Conservation (phyloP, 768 basidiomycete genomes). For the Phanerochaete sordida region DNA sequence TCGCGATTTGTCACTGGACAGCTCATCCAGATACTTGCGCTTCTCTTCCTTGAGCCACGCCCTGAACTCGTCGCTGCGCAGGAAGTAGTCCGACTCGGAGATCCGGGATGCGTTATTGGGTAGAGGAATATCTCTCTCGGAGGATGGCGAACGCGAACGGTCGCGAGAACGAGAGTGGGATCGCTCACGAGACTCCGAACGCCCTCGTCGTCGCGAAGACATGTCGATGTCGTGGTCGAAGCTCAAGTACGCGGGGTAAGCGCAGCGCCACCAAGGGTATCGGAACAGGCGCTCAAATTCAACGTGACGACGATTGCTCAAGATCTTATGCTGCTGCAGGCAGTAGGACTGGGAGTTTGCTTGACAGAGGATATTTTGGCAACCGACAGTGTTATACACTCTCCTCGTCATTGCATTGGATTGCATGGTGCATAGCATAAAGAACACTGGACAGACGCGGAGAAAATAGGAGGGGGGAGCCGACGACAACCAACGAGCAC, state of each 20-base stretch:
- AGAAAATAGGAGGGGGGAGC: background rate
- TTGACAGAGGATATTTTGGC: background rate
- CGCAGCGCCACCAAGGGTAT: background rate
- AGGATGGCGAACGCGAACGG: slow-evolving; percentile 39
- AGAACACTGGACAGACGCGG: slow-evolving; percentile 20
- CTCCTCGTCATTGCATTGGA: slow-evolving; percentile 15
- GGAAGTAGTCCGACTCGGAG: slow-evolving; percentile 83
- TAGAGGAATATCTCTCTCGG: slow-evolving; percentile 40
- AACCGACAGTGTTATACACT: slow-evolving; percentile 9
- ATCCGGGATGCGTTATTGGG: slow-evolving; percentile 61
- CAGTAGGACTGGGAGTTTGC: too few species aligned
- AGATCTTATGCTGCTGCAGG: too few species aligned
- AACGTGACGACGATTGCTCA: too few species aligned
- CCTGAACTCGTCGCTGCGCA: slow-evolving; percentile 84
- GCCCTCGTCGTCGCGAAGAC: slow-evolving; percentile 25
- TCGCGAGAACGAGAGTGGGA: slow-evolving; percentile 21
- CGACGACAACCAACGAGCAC: slow-evolving; percentile 6
- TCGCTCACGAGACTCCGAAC: slow-evolving; percentile 20
- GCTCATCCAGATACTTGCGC: slow-evolving; percentile 80
- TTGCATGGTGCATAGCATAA: slow-evolving; percentile 21
- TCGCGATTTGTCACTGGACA: slow-evolving; percentile 78
- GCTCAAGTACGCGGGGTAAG: background rate
- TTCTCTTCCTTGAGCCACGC: slow-evolving; percentile 80
- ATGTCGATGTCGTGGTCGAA: slow-evolving; percentile 9
- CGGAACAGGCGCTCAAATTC: background rate